Percentiles rank a stretch among this genome's conserved stretches.
phyloP scores from a whole-genome alignment of 2,329 filamentous ascomycete genomes.

The Sporothrix schenckii region DNA sequence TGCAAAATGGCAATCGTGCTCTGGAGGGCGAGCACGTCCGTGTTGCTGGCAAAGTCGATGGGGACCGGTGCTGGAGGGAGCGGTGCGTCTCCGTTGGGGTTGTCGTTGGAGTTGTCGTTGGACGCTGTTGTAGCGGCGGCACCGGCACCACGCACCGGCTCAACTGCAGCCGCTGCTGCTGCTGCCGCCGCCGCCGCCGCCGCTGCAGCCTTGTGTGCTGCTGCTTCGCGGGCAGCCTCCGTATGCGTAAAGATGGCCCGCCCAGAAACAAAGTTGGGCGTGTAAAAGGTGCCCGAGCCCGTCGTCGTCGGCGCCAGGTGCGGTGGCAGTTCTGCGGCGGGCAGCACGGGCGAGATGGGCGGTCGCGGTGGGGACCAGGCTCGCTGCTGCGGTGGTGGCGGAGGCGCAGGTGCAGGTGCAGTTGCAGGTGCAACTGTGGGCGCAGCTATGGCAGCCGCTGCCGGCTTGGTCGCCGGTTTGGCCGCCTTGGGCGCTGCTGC shows the following conservation, averaged over 20 bases:
- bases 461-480: background rate
- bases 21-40: conserved; percentile 83
- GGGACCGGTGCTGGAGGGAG: conserved; percentile 55
- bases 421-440: background rate
- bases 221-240: conserved; percentile 29
- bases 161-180: background rate
- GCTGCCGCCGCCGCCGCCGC: background rate
- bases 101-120: background rate
- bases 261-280: conserved; percentile 34
- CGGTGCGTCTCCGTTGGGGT: conserved; percentile 9
- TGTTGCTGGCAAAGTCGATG: conserved; percentile 67
- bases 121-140: background rate
- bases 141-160: background rate
- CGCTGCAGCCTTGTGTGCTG: conserved; percentile 17
- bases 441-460: background rate
- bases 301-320: conserved; percentile 44
- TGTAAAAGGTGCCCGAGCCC: conserved; percentile 37
- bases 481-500: background rate
- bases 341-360: conserved; percentile 60
- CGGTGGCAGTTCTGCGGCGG: conserved; percentile 42
- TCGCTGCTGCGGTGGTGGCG: conserved; percentile 33
- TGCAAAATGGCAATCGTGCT: conserved; percentile 85
- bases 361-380: conserved; percentile 53
- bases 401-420: conserved; percentile 3
- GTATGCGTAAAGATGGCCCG: conserved; percentile 35